Evolutionary conservation across 331 rosid species (phyloP).

Genomic region (Pyracantha coccinea): DNA sequence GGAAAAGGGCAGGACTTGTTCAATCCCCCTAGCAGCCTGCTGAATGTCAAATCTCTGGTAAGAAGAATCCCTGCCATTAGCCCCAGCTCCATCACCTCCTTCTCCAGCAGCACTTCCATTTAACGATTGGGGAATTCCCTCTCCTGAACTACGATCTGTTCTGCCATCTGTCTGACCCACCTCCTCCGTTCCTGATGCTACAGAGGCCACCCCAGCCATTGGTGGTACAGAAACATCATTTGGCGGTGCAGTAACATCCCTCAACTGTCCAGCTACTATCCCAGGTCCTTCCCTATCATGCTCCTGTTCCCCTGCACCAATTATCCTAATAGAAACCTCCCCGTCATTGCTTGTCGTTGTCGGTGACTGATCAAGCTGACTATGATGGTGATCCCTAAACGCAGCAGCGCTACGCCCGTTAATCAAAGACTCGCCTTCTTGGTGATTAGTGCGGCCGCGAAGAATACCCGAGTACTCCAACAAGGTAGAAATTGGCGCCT

Average conservation of each 20-base stretch:
- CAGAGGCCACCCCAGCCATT: slow-evolving; percentile 19
- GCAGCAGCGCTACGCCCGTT: slow-evolving; percentile 24
- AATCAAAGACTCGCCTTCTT: slow-evolving; percentile 37
- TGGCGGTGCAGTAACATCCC: slow-evolving; percentile 25
- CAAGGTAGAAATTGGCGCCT: slow-evolving; percentile 68
- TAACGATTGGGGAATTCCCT: slow-evolving; percentile 33
- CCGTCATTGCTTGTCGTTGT: slow-evolving; percentile 33
- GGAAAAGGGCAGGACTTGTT: slow-evolving; percentile 84
- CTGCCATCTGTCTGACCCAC: slow-evolving; percentile 25
- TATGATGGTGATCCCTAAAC: slow-evolving; percentile 29
- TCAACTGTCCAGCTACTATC: slow-evolving; percentile 37
- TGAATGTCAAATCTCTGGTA: slow-evolving; percentile 96
- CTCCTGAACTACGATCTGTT: slow-evolving; percentile 29
- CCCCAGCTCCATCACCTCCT: slow-evolving; percentile 40
- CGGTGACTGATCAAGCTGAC: slow-evolving; percentile 28
- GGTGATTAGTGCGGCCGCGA: slow-evolving; percentile 48
- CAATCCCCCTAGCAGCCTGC: slow-evolving; percentile 97
- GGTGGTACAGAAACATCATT: slow-evolving; percentile 26
- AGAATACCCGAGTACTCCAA: slow-evolving; percentile 76
- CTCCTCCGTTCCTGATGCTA: slow-evolving; percentile 8
- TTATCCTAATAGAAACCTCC: slow-evolving; percentile 84
- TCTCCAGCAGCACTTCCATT: slow-evolving; percentile 35
- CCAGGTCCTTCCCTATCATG: slow-evolving; percentile 50
- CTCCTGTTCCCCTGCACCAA: slow-evolving; percentile 59
- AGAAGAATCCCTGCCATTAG: slow-evolving; percentile 81